Conservation (phyloP, 306 rosid species). For the Acmispon strigosus region DNA sequence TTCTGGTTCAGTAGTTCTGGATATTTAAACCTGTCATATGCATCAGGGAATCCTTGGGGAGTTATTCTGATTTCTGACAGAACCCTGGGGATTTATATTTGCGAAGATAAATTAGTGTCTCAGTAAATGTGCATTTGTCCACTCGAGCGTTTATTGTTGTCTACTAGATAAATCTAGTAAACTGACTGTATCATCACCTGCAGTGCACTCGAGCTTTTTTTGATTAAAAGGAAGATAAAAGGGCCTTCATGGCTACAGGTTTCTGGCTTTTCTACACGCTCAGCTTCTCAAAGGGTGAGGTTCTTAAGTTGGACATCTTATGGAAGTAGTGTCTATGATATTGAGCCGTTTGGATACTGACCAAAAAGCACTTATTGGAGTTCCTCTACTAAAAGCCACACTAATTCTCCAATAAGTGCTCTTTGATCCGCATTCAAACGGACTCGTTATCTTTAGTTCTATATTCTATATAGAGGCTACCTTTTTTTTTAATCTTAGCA, state of each 20-base stretch:
- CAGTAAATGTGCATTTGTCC: neutral
- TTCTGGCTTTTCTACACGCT: conserved; percentile 46
- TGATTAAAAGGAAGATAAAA: conserved; percentile 80
- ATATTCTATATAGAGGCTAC: neutral
- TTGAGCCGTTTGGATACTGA: no score
- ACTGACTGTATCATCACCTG: conserved; percentile 31
- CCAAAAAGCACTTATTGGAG: no score
- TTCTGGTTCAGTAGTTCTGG: neutral
- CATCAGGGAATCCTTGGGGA: neutral
- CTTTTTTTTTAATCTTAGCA: conserved; percentile 15
- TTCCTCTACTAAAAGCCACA: no score
- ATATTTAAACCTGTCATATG: neutral
- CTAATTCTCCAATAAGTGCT: no score
- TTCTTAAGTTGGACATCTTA: neutral
- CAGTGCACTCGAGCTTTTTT: conserved; percentile 90
- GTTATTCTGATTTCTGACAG: conserved; percentile 5
- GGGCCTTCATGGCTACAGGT: conserved; percentile 89
- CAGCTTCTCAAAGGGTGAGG: conserved; percentile 72
- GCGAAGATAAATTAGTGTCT: neutral
- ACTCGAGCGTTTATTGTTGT: neutral
- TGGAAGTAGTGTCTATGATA: neutral
- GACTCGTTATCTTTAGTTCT: neutral
- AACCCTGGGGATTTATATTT: neutral
- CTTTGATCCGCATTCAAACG: no score
- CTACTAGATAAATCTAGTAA: neutral